Conservation (phyloP, 768 basidiomycete genomes). For the Daedaleopsis sinensis region DNA sequence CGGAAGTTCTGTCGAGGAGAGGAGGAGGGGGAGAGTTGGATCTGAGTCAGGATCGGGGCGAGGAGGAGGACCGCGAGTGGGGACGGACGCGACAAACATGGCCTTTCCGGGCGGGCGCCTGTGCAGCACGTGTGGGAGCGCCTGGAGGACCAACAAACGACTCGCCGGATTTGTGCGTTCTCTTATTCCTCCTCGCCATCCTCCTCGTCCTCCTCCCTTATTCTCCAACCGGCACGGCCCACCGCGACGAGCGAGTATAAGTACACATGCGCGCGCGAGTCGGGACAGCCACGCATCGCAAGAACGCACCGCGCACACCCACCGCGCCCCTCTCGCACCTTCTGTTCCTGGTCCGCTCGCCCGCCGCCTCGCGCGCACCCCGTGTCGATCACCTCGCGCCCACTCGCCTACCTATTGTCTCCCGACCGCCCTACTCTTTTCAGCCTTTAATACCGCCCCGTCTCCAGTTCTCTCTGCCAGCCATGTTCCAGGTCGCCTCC, state of each 20-base stretch:
- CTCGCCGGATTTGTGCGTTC: conserved; percentile 28
- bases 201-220: conserved; percentile 13
- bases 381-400: conserved; percentile 23
- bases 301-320: background rate
- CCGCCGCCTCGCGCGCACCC: conserved; percentile 20
- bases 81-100: conserved; percentile 18
- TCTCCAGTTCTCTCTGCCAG: background rate
- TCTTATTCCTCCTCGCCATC: conserved; percentile 29
- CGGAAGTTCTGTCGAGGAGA: background rate
- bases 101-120: conserved; percentile 16
- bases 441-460: conserved; percentile 16
- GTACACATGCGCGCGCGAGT: conserved; percentile 4
- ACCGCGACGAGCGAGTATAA: conserved; percentile 21
- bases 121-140: conserved; percentile 17
- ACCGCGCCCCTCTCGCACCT: background rate
- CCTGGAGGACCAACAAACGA: conserved; percentile 28
- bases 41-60: too few relatives aligned
- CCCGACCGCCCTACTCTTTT: conserved; percentile 14
- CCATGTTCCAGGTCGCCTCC: conserved; percentile 35
- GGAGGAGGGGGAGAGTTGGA: conserved; percentile 2
- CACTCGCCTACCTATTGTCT: conserved; percentile 20
- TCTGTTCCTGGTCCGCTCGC: background rate
- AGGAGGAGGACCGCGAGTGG: conserved; percentile 8
- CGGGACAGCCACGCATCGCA: background rate
- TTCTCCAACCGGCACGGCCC: conserved; percentile 24